phyloP scores from a whole-genome alignment of 2,329 filamentous ascomycete species.

The Sporothrix luriei region DNA sequence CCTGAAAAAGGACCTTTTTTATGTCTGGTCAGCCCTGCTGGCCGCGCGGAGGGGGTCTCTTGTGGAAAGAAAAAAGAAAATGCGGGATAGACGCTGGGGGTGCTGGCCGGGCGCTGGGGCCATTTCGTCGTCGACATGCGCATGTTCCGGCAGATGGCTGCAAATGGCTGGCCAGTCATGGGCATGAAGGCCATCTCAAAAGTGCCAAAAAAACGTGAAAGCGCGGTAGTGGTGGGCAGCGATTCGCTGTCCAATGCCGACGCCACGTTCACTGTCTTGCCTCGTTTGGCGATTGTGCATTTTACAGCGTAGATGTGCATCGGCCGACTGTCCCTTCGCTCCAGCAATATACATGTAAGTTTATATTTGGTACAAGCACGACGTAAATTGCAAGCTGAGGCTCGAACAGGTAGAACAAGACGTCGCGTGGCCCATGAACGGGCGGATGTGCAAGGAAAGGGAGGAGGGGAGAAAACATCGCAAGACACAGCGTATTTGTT shows the following conservation, averaged over 20 bases:
- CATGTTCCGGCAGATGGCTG: conserved; percentile 2
- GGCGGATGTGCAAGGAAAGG: not conserved
- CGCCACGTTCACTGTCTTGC: not conserved
- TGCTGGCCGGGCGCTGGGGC: not conserved
- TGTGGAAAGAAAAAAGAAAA: not conserved
- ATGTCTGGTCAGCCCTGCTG: conserved; percentile 13
- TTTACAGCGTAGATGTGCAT: not conserved
- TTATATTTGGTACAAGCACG: too few species aligned
- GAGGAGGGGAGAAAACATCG: too few species aligned
- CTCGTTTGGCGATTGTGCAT: not conserved
- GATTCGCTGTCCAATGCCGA: conserved; percentile 26
- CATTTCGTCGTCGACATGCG: not conserved
- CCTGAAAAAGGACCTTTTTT: not conserved
- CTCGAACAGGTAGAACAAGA: not conserved
- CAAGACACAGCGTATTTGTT: too few species aligned
- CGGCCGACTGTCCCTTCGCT: not conserved
- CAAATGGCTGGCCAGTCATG: not conserved
- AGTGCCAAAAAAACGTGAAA: conserved; percentile 2
- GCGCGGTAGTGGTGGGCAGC: conserved; percentile 17
- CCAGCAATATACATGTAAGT: too few species aligned
- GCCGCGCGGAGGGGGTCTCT: not conserved
- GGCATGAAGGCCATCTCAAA: not conserved
- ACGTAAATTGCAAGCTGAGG: not conserved
- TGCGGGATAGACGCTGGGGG: conserved; percentile 20
- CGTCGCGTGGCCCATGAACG: not conserved